Evolutionary conservation across 2,329 filamentous ascomycete genomes (phyloP), one percentile per base, ranked within the genome.

Genomic region (Cladophialophora bantiana): DNA sequence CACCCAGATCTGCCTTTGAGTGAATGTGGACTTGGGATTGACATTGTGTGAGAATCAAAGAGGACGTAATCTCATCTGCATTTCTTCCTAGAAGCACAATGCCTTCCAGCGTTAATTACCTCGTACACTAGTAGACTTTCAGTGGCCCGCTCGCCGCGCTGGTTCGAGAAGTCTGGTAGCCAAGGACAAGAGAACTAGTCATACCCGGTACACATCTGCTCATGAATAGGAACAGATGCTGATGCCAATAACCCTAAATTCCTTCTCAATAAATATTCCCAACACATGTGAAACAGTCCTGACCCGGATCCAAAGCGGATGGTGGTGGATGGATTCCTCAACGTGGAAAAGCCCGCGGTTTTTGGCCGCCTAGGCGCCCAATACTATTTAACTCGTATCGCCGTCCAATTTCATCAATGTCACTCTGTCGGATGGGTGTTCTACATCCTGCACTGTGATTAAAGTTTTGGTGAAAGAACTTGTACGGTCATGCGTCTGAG

Each of bases 331-430:
- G 18, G 2, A 13, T 20, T 50, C 12, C 42, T 0, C 13, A 20
- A 7, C 38, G 15, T 20, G 18, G 42, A 48, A 18, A 48, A 20
- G 26, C 18, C 42, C 5, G 12, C 38, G 38, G 12, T 13, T 3
- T n/a, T 5, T 6, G 15, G 3, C 15, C n/a, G 38, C 15, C 38
- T 15, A 15, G 18, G 7, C 10, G 4, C 45, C 45, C 45, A 20
- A 50, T 4, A 18, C 20, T 7, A 50, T 6, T 54, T 18, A 61
- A 52, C 18, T 32, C 6, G 59, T 61, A 53, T 61, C 45, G 12
- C 48, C 45, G 18, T 61, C 59, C n/a, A 54, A 26, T 36, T 36
- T 48, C 59, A 61, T 61, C 4, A n/a, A 38, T 32, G 34, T 31
- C 40, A 2, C 18, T 50, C n/a, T 32, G 3, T 36, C 7, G 34